phyloP scores from a whole-genome alignment of 2,329 filamentous ascomycete species.

The Trichothecium sympodiale region DNA sequence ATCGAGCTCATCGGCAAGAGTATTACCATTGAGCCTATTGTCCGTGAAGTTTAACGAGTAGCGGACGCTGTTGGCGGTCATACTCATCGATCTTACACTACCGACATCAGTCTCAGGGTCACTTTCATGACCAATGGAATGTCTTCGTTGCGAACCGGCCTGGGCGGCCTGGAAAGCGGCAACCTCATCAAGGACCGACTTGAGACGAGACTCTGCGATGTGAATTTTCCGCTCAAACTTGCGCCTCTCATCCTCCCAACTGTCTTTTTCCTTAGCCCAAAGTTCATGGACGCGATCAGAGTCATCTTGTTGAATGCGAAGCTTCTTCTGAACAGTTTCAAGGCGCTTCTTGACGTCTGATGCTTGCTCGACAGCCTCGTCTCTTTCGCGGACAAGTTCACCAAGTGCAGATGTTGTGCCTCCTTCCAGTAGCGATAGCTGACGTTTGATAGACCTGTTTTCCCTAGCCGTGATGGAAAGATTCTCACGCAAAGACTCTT shows the following conservation, averaged over 20 bases:
- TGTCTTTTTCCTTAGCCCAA: constrained; percentile 75
- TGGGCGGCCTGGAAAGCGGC: constrained; percentile 54
- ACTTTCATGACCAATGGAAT: constrained; percentile 32
- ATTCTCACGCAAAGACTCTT: constrained; percentile 55
- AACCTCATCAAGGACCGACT: constrained; percentile 76
- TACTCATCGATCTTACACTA: constrained; percentile 62
- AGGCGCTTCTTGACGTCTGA: constrained; percentile 66
- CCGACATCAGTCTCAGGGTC: constrained; percentile 58
- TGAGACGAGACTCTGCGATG: constrained; percentile 78
- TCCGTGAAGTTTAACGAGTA: constrained; percentile 56
- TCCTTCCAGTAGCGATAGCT: constrained; percentile 77
- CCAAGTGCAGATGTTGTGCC: constrained; percentile 78
- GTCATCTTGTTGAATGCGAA: constrained; percentile 73
- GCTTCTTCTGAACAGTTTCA: constrained; percentile 66
- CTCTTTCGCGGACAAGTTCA: constrained; percentile 74
- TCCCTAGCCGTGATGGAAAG: constrained; percentile 61
- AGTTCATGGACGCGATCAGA: constrained; percentile 64
- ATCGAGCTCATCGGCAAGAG: constrained; percentile 81
- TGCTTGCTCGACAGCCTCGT: constrained; percentile 65
- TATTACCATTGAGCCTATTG: constrained; percentile 54
- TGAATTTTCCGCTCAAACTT: constrained; percentile 77
- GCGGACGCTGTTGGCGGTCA: constrained; percentile 55
- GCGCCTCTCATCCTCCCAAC: constrained; percentile 75
- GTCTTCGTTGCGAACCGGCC: constrained; percentile 21
- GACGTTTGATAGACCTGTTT: constrained; percentile 67